A percentile compares a stretch with the other conserved stretches of the same genome.
Conservation (phyloP, 441 rosid genomes). For the Populus hybrid region DNA sequence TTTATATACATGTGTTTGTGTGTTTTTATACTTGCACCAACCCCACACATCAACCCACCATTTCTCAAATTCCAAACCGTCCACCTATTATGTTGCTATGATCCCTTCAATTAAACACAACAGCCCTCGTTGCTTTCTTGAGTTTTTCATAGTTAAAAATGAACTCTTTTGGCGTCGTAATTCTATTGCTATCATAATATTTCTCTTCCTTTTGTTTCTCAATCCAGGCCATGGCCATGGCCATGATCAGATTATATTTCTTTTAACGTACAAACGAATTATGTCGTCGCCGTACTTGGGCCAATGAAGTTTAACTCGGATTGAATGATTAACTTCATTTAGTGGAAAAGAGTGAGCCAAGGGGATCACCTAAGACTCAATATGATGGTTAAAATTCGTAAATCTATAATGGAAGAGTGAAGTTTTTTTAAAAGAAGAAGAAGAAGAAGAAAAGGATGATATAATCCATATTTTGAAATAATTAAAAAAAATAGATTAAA, state of each 20-base stretch:
- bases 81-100: slow-evolving; percentile 39
- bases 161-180: slow-evolving; percentile 4
- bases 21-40: slow-evolving; percentile 20
- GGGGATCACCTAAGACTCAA: slow-evolving; percentile 10
- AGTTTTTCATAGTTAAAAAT: not conserved
- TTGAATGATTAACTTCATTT: slow-evolving; percentile 28
- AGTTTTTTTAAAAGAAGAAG: no score
- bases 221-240: not conserved
- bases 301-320: slow-evolving; percentile 4
- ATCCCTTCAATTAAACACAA: slow-evolving; percentile 37
- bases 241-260: not conserved
- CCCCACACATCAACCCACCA: slow-evolving; percentile 44
- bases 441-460: not conserved
- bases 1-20: not conserved
- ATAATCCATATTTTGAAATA: not conserved
- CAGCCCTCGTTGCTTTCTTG: slow-evolving; percentile 11
- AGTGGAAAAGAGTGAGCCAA: slow-evolving; percentile 18
- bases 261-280: slow-evolving; percentile 6
- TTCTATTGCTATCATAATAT: not conserved
- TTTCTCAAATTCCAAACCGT: slow-evolving; percentile 54
- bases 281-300: slow-evolving; percentile 26
- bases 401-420: no score
- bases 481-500: not conserved
- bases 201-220: not conserved
- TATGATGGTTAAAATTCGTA: slow-evolving; percentile 17